Evolutionary conservation across 257 asterid species (phyloP).

Genomic region (Linaria vulgaris): DNA sequence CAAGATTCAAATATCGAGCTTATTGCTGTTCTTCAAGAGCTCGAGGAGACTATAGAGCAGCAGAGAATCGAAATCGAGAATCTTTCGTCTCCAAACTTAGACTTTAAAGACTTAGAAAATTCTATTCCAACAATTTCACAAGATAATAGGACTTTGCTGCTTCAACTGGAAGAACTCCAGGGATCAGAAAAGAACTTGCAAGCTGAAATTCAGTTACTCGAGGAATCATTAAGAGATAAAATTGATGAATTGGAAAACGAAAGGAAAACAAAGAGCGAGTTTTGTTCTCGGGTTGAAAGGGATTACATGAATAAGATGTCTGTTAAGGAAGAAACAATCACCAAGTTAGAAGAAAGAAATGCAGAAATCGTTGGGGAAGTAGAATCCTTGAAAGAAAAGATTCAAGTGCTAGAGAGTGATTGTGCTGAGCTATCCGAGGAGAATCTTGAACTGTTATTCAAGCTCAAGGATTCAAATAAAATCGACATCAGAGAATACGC

Average conservation of each 20-base stretch:
- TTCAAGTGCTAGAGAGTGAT: conserved; percentile 73
- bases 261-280: conserved; percentile 36
- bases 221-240: too few species aligned
- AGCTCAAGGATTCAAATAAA: conserved; percentile 60
- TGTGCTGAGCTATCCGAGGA: conserved; percentile 86
- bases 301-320: conserved; percentile 39
- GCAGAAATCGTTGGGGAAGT: conserved; percentile 42
- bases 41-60: conserved; percentile 68
- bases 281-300: conserved; percentile 35
- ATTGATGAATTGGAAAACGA: conserved; percentile 45
- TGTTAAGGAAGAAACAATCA: conserved; percentile 52
- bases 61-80: conserved; percentile 71
- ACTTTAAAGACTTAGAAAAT: conserved; percentile 28
- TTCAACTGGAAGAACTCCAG: too few species aligned
- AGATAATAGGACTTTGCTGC: too few species aligned
- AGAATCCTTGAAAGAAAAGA: conserved; percentile 58
- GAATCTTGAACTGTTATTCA: conserved; percentile 73
- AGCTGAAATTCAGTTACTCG: too few species aligned
- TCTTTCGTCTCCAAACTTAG: conserved; percentile 44
- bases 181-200: too few species aligned
- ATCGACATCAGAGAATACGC: conserved; percentile 30
- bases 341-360: conserved; percentile 39
- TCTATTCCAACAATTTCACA: conserved; percentile 32
- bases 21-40: conserved; percentile 81
- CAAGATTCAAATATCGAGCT: conserved; percentile 90